Conservation (phyloP, 495 filamentous ascomycete species). For the Cetradonia linearis region DNA sequence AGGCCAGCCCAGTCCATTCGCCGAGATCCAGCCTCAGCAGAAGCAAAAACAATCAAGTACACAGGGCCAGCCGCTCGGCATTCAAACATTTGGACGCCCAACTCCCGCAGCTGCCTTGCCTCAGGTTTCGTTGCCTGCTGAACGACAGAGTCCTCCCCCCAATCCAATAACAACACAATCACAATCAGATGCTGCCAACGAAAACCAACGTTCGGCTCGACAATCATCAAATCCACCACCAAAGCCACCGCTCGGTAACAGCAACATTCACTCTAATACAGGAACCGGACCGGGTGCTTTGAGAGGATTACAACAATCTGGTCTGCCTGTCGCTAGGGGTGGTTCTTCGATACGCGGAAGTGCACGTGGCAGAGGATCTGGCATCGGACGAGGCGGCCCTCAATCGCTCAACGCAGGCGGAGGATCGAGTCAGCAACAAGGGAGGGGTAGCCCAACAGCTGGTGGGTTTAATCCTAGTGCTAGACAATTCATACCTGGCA, state of each 20-base stretch:
- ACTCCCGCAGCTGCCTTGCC: slow-evolving; percentile 20
- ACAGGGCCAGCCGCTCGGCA: slow-evolving; percentile 22
- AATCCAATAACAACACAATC: slow-evolving; percentile 16
- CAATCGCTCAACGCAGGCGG: slow-evolving; percentile 30
- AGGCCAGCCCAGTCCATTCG: background rate
- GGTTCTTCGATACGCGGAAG: slow-evolving; percentile 33
- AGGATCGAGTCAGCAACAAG: slow-evolving; percentile 26
- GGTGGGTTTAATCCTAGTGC: slow-evolving; percentile 42
- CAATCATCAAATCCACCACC: slow-evolving; percentile 4
- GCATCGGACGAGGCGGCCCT: slow-evolving; percentile 39
- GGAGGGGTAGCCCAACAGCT: slow-evolving; percentile 18
- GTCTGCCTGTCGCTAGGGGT: slow-evolving; percentile 40
- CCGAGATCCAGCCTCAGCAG: background rate
- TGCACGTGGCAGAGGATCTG: slow-evolving; percentile 31
- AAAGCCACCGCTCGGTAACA: slow-evolving; percentile 28
- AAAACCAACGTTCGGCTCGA: slow-evolving; percentile 9
- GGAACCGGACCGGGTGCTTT: slow-evolving; percentile 33
- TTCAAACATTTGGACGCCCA: slow-evolving; percentile 15
- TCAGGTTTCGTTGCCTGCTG: slow-evolving; percentile 9
- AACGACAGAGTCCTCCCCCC: slow-evolving; percentile 7
- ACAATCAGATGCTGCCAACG: slow-evolving; percentile 6
- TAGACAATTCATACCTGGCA: slow-evolving; percentile 55
- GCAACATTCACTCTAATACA: slow-evolving; percentile 31
- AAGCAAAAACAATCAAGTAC: slow-evolving; percentile 8
- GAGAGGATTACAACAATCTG: slow-evolving; percentile 36